A percentile compares a stretch with the other conserved stretches of the same genome.
These are phyloP conservation scores for Aspergillus nanangensis DNA, from an alignment of 495 filamentous ascomycete genomes.

Conservation along the genomic window DNA sequence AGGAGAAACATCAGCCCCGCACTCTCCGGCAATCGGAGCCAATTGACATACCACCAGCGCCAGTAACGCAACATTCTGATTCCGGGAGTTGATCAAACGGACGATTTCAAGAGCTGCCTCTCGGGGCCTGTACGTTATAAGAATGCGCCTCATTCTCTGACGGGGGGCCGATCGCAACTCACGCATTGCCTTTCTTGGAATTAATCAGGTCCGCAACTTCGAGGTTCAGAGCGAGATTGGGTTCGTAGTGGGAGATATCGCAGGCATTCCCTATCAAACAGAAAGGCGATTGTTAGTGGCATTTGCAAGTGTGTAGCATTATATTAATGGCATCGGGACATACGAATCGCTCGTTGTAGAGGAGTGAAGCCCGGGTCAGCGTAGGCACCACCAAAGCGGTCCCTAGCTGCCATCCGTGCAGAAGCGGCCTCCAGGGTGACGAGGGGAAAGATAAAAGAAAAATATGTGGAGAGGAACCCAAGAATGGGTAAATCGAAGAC, in stretches of 20 bases:
- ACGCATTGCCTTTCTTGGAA: constrained; percentile 93
- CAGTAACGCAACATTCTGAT: constrained; percentile 87
- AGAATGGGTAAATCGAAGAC: constrained; percentile 19
- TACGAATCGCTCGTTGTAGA: constrained; percentile 90
- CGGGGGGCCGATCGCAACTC: constrained; percentile 25
- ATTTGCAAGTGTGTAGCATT: not conserved
- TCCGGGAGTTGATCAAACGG: constrained; percentile 90
- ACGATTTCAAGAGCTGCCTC: constrained; percentile 95
- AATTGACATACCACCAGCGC: constrained; percentile 60
- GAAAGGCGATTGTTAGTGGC: not conserved
- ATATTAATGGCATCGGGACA: constrained; percentile 1
- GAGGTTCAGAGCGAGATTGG: constrained; percentile 91
- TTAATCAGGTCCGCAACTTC: constrained; percentile 97
- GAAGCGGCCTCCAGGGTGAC: constrained; percentile 85
- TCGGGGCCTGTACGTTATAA: constrained; percentile 59
- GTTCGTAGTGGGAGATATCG: constrained; percentile 93
- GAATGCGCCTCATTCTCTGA: constrained; percentile 5
- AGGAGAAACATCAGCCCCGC: constrained; percentile 24
- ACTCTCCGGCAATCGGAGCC: not conserved
- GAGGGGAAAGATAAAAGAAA: constrained; percentile 13
- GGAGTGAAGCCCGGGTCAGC: constrained; percentile 74
- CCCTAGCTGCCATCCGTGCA: constrained; percentile 89
- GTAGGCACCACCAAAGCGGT: constrained; percentile 86
- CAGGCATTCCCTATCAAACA: constrained; percentile 70
- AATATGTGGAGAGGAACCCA: constrained; percentile 3